These are phyloP conservation scores for Athelia sp. DNA, from an alignment of 1,284 basidiomycete species.

Conservation along the genomic window DNA sequence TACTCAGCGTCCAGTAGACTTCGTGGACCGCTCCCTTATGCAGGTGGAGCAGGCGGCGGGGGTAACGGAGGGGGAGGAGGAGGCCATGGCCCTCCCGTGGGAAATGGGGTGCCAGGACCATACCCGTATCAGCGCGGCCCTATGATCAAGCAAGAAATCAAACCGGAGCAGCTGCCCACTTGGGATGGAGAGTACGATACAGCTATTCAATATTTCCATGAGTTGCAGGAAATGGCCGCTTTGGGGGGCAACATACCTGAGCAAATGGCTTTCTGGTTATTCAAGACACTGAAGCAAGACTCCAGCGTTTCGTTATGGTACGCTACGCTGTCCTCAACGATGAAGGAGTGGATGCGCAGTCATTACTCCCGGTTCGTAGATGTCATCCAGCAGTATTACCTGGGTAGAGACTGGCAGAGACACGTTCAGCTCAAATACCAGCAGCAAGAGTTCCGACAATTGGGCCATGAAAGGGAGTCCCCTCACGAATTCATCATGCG, in stretches of 20 bases:
- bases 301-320: neutral
- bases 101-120: neutral
- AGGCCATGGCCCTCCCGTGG: neutral
- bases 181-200: neutral
- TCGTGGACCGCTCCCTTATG: too few relatives aligned
- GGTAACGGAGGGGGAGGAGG: neutral
- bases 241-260: neutral
- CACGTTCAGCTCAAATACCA: neutral
- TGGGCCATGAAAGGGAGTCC: neutral
- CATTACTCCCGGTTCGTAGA: neutral
- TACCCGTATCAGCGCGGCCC: neutral
- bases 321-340: neutral
- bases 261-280: neutral
- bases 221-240: neutral
- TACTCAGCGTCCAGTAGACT: neutral
- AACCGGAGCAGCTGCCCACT: neutral
- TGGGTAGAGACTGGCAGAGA: neutral
- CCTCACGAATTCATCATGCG: neutral
- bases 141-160: neutral
- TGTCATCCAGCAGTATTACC: neutral
- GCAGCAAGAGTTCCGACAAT: neutral
- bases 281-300: neutral
- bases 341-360: neutral
- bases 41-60: neutral
- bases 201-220: neutral